Evolutionary conservation across 306 rosid genomes (phyloP).

Genomic region (Quercus aquifolioides): DNA sequence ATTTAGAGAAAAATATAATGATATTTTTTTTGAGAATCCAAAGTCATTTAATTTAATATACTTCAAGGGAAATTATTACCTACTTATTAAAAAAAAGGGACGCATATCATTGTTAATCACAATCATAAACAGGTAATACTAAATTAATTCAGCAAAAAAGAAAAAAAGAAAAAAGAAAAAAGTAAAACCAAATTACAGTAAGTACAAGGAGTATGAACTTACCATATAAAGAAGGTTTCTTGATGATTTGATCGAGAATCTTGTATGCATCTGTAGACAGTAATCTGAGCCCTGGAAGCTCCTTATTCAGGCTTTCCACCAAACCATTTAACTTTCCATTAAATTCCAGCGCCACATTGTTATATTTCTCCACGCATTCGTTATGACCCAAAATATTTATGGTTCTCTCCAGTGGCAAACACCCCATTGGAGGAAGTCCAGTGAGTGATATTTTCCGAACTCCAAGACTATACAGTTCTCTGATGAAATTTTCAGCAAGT

Average conservation of each 20-base stretch:
- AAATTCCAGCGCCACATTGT: conserved; percentile 40
- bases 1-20: too few relatives aligned
- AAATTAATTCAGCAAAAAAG: neutral
- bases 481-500: conserved; percentile 42
- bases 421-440: conserved; percentile 82
- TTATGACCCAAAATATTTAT: conserved; percentile 24
- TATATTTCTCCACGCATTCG: conserved; percentile 32
- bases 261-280: conserved; percentile 13
- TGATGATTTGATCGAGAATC: conserved; percentile 21
- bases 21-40: too few relatives aligned
- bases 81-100: too few relatives aligned
- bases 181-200: neutral
- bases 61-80: too few relatives aligned
- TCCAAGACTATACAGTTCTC: conserved; percentile 47
- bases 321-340: conserved; percentile 34
- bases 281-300: conserved; percentile 31
- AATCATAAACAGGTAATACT: too few relatives aligned
- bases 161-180: neutral
- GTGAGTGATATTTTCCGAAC: conserved; percentile 54
- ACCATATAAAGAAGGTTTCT: conserved; percentile 40
- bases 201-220: neutral
- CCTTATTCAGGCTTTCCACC: conserved; percentile 24
- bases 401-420: conserved; percentile 77
- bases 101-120: too few relatives aligned
- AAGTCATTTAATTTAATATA: too few relatives aligned